Conservation (phyloP, 257 asterid genomes). For the Petunia secreta region DNA sequence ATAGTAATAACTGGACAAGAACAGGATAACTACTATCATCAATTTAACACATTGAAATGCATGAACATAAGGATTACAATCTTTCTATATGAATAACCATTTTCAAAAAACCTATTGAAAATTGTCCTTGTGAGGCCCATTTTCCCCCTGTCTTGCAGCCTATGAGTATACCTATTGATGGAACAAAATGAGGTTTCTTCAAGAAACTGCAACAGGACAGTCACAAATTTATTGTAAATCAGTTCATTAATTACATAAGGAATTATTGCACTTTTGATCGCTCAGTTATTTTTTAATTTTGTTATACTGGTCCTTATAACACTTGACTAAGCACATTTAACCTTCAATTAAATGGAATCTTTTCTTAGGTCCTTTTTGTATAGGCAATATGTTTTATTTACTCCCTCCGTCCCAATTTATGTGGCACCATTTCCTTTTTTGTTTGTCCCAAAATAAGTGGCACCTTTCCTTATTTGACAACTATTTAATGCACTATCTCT, state of each 20-base stretch:
- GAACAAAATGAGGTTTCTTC: neutral
- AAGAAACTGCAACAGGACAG: neutral
- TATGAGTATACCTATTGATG: neutral
- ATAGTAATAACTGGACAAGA: constrained; percentile 73
- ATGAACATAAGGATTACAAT: neutral
- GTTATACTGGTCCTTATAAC: no score
- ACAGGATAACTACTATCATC: neutral
- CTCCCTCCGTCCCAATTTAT: no score
- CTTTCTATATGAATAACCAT: neutral
- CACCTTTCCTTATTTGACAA: no score
- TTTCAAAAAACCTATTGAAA: neutral
- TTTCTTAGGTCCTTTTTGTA: no score
- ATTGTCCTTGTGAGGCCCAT: neutral
- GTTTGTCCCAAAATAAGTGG: no score
- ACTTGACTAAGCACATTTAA: no score
- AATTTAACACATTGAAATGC: neutral
- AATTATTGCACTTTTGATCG: no score
- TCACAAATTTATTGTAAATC: neutral
- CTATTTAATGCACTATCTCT: no score
- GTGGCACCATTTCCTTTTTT: no score
- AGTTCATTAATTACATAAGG: neutral
- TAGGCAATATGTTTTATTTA: no score
- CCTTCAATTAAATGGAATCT: no score
- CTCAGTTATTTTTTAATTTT: no score
- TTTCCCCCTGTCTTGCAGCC: neutral